Evolutionary conservation across 1,284 basidiomycete genomes (phyloP), one percentile per base, ranked within the genome.

Genomic region (Schizopora paradoxa): DNA sequence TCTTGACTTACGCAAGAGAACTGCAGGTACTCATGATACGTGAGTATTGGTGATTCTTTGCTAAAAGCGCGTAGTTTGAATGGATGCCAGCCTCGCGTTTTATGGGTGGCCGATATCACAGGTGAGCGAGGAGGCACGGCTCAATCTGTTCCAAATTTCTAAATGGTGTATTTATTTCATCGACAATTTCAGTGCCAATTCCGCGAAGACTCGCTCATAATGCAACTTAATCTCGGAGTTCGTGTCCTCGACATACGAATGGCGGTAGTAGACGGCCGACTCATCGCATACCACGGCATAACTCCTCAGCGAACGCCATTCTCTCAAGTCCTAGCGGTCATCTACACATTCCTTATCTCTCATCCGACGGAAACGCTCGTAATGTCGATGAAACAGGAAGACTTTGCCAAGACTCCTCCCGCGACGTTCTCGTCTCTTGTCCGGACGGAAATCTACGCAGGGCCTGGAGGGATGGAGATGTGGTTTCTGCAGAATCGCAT

Each of bases 341-440:
- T 92, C 7, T 69, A 82, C 53, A 54, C 60, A 1, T 95, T 90
- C 63, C 75, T 94, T 29, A 71, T 71, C 6, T 67, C 71, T 0
- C 70, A 82, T 0, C 52, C 58, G 3, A 76, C 80, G 1, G 91
- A 94, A 62, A 85, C 86, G 0, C 60, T 94, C 31, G 73, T 94
- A 28, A 77, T 92, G 66, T 91, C 81, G 8, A 76, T 95, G 60
- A 93, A 94, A 62, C 86, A 93, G 61, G 91, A 94, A 61, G 82
- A 86, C 56, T 74, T 67, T 43, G 59, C 64, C 25, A 65, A 54
- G n/a, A 74, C 67, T 3, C 64, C 71, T 1, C 58, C 71, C 0
- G 56, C 58, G 10, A 53, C 63, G 7, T 92, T 92, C 63, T 85
- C 86, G 0, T 56, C 62, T 25, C 62, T 81, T 7, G 85, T 93